Conservation (phyloP, 2,329 filamentous ascomycete species). For the Xylogone sp. region DNA sequence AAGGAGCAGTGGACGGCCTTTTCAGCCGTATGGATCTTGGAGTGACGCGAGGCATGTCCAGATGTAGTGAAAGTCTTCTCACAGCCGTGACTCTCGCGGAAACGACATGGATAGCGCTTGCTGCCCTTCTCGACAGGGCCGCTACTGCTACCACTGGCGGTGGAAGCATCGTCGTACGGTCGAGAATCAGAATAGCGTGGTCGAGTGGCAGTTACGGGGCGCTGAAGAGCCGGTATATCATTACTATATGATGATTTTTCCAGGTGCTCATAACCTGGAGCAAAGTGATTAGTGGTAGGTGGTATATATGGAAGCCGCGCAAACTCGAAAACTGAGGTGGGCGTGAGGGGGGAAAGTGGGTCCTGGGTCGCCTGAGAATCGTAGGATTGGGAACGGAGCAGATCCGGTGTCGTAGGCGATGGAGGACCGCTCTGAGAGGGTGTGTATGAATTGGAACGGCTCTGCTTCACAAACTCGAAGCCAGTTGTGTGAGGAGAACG, state of each 20-base stretch:
- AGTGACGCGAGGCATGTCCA: slow-evolving; percentile 79
- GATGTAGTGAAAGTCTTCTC: slow-evolving; percentile 81
- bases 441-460: slow-evolving; percentile 21
- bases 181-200: slow-evolving; percentile 4
- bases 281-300: slow-evolving; percentile 34
- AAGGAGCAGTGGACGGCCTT: slow-evolving; percentile 69
- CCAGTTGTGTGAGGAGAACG: slow-evolving; percentile 4
- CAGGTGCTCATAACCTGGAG: slow-evolving; percentile 20
- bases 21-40: slow-evolving; percentile 79
- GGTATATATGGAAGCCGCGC: slow-evolving; percentile 27
- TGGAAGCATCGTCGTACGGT: slow-evolving; percentile 15
- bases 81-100: slow-evolving; percentile 67
- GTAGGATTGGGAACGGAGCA: slow-evolving; percentile 58
- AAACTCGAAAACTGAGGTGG: slow-evolving; percentile 41
- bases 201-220: slow-evolving; percentile 2
- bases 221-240: slow-evolving; percentile 6
- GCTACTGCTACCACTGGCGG: slow-evolving; percentile 4
- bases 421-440: slow-evolving; percentile 32
- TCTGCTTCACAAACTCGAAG: slow-evolving; percentile 11
- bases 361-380: slow-evolving; percentile 56
- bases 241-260: slow-evolving; percentile 10
- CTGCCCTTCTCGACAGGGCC: slow-evolving; percentile 9
- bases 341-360: slow-evolving; percentile 52
- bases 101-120: slow-evolving; percentile 73
- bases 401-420: slow-evolving; percentile 41